Percentiles rank a stretch among this genome's conserved stretches.
These are phyloP conservation scores for Miscanthus lutarioriparius DNA, from an alignment of 176 grass and related monocot species.

Conservation along the genomic window DNA sequence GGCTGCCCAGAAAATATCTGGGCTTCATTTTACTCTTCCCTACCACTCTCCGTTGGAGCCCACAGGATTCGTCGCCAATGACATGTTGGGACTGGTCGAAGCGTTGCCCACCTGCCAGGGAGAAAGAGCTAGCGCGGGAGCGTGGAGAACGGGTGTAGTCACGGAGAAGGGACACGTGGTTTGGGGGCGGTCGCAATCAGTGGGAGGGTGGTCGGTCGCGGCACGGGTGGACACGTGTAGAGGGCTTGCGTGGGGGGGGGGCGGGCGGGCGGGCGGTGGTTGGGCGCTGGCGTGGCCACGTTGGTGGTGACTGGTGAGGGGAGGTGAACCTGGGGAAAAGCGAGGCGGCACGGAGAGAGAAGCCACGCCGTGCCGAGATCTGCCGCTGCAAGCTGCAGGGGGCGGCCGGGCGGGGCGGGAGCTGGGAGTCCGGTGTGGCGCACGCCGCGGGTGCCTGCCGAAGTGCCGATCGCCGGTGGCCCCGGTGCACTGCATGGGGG, in stretches of 20 bases:
- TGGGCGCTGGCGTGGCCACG: conserved; percentile 61
- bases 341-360: not conserved
- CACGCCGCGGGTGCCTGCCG: not conserved
- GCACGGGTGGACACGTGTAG: conserved; percentile 42
- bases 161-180: conserved; percentile 35
- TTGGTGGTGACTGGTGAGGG: conserved; percentile 34
- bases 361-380: conserved; percentile 27
- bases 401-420: not conserved
- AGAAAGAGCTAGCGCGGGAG: rapidly evolving
- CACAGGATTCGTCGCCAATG: rapidly evolving
- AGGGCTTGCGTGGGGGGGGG: not conserved
- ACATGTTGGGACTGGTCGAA: rapidly evolving
- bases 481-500: not conserved
- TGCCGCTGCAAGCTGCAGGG: not conserved
- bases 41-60: not conserved
- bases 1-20: conserved; percentile 41
- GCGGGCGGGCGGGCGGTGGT: conserved; percentile 28
- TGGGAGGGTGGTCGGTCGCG: conserved; percentile 48
- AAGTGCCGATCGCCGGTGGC: not conserved
- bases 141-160: not conserved
- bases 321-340: conserved; percentile 46
- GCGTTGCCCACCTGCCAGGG: not conserved
- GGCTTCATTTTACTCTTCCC: not conserved
- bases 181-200: conserved; percentile 32
- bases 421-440: not conserved